These are phyloP conservation scores for Collybia mongolica DNA, from an alignment of 768 basidiomycete species.

Conservation along the genomic window DNA sequence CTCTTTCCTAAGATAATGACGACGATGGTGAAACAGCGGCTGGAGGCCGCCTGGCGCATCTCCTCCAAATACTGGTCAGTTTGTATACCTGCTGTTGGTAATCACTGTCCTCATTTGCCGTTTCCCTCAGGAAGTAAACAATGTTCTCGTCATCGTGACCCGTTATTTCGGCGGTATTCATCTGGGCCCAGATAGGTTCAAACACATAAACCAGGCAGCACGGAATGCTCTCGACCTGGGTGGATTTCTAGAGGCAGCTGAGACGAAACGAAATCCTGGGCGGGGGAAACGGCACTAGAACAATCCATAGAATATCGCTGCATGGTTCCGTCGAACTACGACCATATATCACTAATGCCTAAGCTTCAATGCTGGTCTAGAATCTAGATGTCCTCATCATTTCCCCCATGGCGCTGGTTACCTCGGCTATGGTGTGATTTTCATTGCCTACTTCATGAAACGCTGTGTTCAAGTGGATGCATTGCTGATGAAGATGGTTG, in stretches of 20 bases:
- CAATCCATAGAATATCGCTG: neutral
- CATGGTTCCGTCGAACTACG: no score
- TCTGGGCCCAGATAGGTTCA: conserved; percentile 85
- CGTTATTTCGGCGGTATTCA: conserved; percentile 93
- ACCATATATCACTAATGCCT: no score
- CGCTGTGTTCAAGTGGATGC: no score
- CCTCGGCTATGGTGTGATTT: no score
- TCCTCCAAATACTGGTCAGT: conserved; percentile 82
- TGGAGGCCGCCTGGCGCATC: conserved; percentile 85
- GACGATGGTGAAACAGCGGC: conserved; percentile 95
- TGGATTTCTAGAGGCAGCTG: conserved; percentile 71
- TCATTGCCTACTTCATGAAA: no score
- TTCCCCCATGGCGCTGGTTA: no score
- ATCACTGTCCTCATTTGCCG: neutral
- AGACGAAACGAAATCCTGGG: conserved; percentile 29
- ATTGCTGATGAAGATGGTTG: no score
- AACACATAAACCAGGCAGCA: conserved; percentile 95
- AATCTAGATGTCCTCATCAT: no score
- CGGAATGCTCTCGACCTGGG: conserved; percentile 86
- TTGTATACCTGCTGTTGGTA: neutral
- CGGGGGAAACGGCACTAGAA: conserved; percentile 18
- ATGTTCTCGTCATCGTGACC: conserved; percentile 90
- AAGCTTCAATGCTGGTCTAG: no score
- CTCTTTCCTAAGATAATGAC: conserved; percentile 68
- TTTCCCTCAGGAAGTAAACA: conserved; percentile 60